Evolutionary conservation across 495 filamentous ascomycete species (phyloP).

Genomic region (Cryomyces antarcticus): DNA sequence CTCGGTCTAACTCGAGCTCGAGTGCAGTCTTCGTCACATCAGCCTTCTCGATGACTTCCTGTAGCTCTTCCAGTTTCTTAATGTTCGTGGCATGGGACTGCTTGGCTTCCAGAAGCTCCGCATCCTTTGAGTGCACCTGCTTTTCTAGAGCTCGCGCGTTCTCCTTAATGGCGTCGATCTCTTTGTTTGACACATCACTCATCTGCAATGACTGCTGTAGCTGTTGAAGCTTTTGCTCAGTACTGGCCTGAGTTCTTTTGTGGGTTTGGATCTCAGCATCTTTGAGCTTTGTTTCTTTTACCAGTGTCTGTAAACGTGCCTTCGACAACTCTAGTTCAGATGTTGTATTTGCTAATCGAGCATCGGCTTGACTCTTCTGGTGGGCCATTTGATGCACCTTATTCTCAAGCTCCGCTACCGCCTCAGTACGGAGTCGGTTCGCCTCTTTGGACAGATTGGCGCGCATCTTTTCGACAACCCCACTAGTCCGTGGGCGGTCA

Average conservation of each 20-base stretch:
- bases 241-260: neutral
- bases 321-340: neutral
- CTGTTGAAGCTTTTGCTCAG: neutral
- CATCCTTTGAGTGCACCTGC: no score
- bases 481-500: no score
- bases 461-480: no score
- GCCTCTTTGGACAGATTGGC: neutral
- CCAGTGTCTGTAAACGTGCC: neutral
- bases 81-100: neutral
- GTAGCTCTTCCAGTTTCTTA: neutral
- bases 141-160: no score
- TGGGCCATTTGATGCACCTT: neutral
- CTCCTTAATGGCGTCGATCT: neutral
- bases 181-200: neutral
- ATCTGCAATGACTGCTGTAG: neutral
- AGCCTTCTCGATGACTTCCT: neutral
- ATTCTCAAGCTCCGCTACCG: neutral
- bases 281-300: neutral
- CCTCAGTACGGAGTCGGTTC: neutral
- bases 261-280: neutral
- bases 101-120: no score
- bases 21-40: neutral
- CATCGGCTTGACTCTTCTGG: neutral
- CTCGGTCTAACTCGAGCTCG: neutral
- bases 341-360: conserved; percentile 1